phyloP scores from a whole-genome alignment of 768 basidiomycete genomes.

The Suillus occidentalis region DNA sequence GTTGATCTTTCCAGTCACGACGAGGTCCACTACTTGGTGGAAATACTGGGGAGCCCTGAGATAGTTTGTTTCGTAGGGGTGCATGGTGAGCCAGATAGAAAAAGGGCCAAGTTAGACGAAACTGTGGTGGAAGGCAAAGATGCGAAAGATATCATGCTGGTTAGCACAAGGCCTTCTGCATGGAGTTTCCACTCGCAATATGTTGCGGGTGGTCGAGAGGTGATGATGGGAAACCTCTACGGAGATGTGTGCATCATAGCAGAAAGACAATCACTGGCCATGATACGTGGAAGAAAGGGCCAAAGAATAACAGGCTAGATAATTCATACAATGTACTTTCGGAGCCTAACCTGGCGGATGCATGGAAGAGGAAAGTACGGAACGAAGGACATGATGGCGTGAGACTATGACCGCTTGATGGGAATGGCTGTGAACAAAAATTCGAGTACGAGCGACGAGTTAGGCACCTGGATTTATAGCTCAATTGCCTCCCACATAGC shows the following conservation, averaged over 20 bases:
- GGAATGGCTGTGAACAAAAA: background rate
- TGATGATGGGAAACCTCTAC: slow-evolving; percentile 2
- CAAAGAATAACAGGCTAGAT: background rate
- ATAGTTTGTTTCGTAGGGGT: background rate
- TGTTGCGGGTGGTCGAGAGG: background rate
- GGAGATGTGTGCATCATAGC: slow-evolving; percentile 7
- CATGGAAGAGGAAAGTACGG: background rate
- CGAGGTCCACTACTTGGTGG: background rate
- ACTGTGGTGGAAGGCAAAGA: background rate
- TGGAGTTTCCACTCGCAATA: slow-evolving; percentile 3
- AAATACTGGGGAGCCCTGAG: background rate
- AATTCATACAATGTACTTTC: background rate
- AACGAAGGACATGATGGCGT: background rate
- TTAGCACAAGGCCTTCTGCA: slow-evolving; percentile 1
- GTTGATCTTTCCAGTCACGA: background rate
- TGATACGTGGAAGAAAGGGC: background rate
- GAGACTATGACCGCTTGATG: background rate
- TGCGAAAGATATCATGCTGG: background rate
- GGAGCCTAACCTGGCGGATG: background rate
- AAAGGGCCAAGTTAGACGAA: background rate
- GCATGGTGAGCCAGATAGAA: background rate
- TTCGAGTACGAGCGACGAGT: background rate
- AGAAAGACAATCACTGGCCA: background rate
- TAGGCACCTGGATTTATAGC: background rate
- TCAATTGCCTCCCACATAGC: background rate